Conservation (phyloP, 2,329 filamentous ascomycete species). For the Talaromyces sp. region DNA sequence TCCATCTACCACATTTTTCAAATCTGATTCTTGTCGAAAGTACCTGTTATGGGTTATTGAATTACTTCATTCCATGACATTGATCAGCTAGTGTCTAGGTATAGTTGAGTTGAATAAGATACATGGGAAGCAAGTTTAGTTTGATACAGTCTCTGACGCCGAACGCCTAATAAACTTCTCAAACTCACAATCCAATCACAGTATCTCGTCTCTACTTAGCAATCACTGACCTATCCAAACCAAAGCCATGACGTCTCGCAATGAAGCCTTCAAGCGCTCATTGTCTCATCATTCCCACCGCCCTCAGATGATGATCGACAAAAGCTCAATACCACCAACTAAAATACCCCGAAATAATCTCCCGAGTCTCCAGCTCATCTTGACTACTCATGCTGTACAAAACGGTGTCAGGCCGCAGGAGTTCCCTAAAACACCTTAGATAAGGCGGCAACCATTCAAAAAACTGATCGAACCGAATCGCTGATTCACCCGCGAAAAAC, state of each 20-base stretch:
- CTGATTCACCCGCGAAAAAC: background rate
- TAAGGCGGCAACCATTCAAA: background rate
- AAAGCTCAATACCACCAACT: background rate
- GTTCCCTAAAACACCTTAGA: background rate
- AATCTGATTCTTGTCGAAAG: no score
- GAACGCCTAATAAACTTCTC: background rate
- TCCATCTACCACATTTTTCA: no score
- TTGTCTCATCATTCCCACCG: background rate
- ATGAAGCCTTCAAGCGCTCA: background rate
- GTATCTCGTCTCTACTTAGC: no score
- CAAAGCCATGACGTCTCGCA: no score
- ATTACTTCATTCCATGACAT: background rate
- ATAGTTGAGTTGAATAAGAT: background rate
- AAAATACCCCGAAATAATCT: background rate
- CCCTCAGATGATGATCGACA: background rate
- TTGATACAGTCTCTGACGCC: background rate
- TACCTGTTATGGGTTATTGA: no score
- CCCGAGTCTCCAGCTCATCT: background rate
- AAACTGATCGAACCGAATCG: background rate
- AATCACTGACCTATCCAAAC: no score
- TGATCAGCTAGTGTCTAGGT: background rate
- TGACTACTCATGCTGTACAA: background rate
- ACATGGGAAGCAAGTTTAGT: background rate
- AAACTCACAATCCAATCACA: background rate
- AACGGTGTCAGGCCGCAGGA: background rate